Base-by-base conservation (phyloP, 2,329 filamentous ascomycete species). In the Xenoacremonium recifei region DNA sequence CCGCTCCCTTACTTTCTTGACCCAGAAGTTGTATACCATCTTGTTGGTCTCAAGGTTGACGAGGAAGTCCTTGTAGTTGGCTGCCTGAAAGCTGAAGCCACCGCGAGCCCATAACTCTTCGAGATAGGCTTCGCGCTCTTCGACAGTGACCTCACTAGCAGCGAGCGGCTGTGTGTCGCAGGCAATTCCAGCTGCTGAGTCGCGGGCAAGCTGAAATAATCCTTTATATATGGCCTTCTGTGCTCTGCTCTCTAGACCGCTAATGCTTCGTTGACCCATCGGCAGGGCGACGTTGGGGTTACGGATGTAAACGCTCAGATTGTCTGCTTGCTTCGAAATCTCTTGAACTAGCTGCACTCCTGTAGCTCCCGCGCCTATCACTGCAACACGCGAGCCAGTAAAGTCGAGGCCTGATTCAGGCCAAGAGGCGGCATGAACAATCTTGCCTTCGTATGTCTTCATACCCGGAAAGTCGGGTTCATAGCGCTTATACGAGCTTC, bases 241-340 rank as follows among this genome's bases (percentile, higher is more conserved):
- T 2, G 54, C 54, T 18, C 77, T 63, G 52, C 84, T 60, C 4
- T 61, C 61, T 3, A 57, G 51, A 1, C 35, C 40, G 0, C 51
- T 50, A 20, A 83, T 63, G 1, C 63, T 31, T 3, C 67, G 62
- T 44, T 75, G 71, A 3, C 72, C 68, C 79, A 87, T 84, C 0
- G 82, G 81, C 1, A 86, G 53, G 0, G 79, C 79, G 6, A 84
- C 65, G 44, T 86, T 87, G 0, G 84, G 83, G 1, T 81, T 86
- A 10, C 84, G 73, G 53, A 86, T 80, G 59, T 85, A 85, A 23
- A 87, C 77, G 3, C 64, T 72, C 17, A 87, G 49, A 2, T 74
- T 62, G 5, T 67, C 71, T 1, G 73, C 79, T 10, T 69, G 57
- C 3, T 75, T 74, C 2, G 72, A 77, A 60, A 75, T 77, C 39